Base-by-base conservation (phyloP, 163 green algal genomes). In the Chloromonas sp. region DNA sequence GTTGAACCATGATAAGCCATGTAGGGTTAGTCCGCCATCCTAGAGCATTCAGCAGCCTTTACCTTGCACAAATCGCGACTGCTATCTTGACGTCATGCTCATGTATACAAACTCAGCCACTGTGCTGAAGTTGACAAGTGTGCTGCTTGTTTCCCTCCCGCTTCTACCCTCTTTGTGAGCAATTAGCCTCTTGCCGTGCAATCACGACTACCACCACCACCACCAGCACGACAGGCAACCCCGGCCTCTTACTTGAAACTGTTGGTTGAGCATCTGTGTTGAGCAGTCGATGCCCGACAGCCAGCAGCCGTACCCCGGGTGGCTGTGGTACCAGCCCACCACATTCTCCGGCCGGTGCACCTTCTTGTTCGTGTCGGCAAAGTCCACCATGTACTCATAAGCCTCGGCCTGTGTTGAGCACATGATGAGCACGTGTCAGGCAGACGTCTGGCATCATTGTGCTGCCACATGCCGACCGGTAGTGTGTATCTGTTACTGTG, bases 231-330 rank as follows among this genome's bases (percentile, higher is more conserved):
- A 36, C 36, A 36, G 36, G 36, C 36, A 36, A 36, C 36, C 36
- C 36, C 36, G 36, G 66, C 71, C 2, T 11, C 71, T 2, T 82
- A 86, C 88, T 86, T 95, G 92, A 86, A 91, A 96, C 85, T 92
- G 87, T 84, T 96, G 93, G 84, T 96, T 96, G 5, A 89, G 90
- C 89, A 94, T 94, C 87, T 99, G 97, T 0, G 97, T 99, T 81
- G 87, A 89, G 14, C 96, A 95, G 87, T 99, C 97, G 79, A 99
- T 99, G 83, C 97, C 97, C 0, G 96, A 99, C 85, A 99, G 94
- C 97, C 97, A 99, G 93, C 97, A 99, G 77, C 97, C 97, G 86
- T 99, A 99, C 2, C 97, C 97, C 1, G 97, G 97, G 90, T 99
- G 97, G 60, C 87, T 95, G 91, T 99, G 97, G 88, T 99, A 99